Conservation (phyloP, 2,329 filamentous ascomycete genomes). For the Verticillium nonalfalfae region DNA sequence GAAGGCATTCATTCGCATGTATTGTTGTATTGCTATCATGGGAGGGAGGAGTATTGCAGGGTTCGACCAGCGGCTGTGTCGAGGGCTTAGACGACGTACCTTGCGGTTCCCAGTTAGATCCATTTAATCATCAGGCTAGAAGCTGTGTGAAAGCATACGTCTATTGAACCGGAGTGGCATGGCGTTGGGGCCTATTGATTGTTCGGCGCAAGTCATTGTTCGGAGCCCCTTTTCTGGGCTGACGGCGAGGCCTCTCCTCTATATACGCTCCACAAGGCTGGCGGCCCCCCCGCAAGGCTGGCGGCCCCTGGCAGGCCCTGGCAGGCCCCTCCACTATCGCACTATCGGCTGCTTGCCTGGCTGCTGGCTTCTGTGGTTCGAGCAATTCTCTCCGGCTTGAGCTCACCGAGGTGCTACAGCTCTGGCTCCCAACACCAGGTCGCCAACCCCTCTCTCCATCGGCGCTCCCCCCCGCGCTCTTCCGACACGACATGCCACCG, state of each 20-base stretch:
- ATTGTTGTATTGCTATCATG: neutral
- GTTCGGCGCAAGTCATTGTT: neutral
- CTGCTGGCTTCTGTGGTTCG: neutral
- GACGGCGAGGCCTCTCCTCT: too few species aligned
- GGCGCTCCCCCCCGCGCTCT: conserved; percentile 1
- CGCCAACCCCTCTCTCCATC: neutral
- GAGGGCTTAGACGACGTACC: neutral
- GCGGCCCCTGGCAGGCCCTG: too few species aligned
- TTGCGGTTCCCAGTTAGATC: neutral
- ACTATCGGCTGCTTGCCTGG: too few species aligned
- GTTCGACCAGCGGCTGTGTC: too few species aligned
- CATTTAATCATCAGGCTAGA: neutral
- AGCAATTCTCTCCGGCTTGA: neutral
- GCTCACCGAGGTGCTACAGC: neutral
- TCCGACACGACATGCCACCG: conserved; percentile 23
- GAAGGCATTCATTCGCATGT: neutral
- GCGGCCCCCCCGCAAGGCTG: too few species aligned
- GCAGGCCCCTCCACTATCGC: neutral
- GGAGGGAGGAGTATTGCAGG: too few species aligned
- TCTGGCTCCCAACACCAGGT: neutral
- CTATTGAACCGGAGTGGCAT: neutral
- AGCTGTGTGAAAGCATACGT: neutral
- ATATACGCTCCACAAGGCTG: too few species aligned
- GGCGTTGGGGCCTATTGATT: neutral
- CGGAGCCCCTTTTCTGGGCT: too few species aligned